Evolutionary conservation across 177 flowering plant species (phyloP).

Genomic region (Tripterygium wilfordii): DNA sequence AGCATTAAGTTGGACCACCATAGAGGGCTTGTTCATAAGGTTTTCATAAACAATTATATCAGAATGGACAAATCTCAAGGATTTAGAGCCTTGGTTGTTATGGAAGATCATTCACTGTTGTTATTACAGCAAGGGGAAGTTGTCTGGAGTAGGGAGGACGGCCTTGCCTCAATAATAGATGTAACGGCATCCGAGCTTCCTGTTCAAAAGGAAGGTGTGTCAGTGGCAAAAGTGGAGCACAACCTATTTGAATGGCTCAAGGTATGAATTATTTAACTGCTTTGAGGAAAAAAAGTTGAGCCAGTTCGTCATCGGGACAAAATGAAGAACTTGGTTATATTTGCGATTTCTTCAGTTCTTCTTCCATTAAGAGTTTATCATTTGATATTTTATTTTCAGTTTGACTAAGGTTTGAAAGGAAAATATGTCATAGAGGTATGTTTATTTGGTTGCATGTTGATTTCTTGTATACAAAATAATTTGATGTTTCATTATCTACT

Average conservation of each 20-base stretch:
- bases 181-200: constrained; percentile 87
- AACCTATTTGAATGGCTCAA: constrained; percentile 89
- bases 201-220: constrained; percentile 78
- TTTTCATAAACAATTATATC: constrained; percentile 80
- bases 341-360: too few species aligned
- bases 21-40: constrained; percentile 66
- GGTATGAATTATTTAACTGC: constrained; percentile 41
- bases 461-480: too few species aligned
- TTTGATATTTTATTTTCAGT: too few species aligned
- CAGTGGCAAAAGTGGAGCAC: constrained; percentile 93
- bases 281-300: too few species aligned
- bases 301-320: too few species aligned
- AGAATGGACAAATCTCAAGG: constrained; percentile 83
- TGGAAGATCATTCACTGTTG: constrained; percentile 92
- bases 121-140: constrained; percentile 87
- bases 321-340: too few species aligned
- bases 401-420: too few species aligned
- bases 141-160: constrained; percentile 98
- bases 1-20: constrained; percentile 52
- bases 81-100: constrained; percentile 89
- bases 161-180: constrained; percentile 85
- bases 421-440: too few species aligned
- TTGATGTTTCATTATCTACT: too few species aligned
- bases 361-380: too few species aligned
- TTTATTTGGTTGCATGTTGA: too few species aligned